Base-by-base conservation (phyloP, 1,139 yeast genomes). In the Blastobotrys serpentis region DNA sequence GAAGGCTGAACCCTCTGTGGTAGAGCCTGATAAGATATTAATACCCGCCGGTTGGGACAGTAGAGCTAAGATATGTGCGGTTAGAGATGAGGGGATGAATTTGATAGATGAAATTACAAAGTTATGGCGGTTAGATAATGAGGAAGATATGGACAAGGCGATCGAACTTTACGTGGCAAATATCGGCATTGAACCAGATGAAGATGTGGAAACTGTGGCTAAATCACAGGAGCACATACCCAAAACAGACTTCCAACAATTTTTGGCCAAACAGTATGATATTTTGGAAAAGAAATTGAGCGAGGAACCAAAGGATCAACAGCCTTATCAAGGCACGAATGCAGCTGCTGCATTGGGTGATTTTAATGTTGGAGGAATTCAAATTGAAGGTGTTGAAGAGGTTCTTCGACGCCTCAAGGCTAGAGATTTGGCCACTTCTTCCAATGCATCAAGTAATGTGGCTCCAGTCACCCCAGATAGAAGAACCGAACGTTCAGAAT, bases 21-120 rank as follows among this genome's bases (percentile, higher is more conserved):
- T 66, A 1, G 68, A 69, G 36, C 60, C 66, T 29, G 67, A 68
- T 7, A 63, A 63, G 14, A 61, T 82, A 14, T 60, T 70, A 30
- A 72, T 85, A 1, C 73, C 73, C 1, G 55, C 66, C 2, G 74
- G 73, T 10, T 70, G 73, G 74, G 74, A 70, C 48, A 60, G 71
- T 7, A 52, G 57, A 47, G 67, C 64, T 6, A 68, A 68, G 45
- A 70, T 70, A 25, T 47, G 51, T 16, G 65, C 67, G 1, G 54
- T 48, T 10, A 54, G 58, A 32, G 67, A 62, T 11, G 61, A 59
- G n/a, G 22, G 25, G 10, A 36, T 36, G 16, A 64, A 66, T 49
- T 55, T 54, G 11, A 47, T 59, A 22, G 57, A 57, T 19, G 46
- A 46, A 6, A 43, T 58, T 10, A 37, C 42, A 46, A 6, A 39